Conservation (phyloP, 164 flowering plant species). For the Cinnamomum micranthum region DNA sequence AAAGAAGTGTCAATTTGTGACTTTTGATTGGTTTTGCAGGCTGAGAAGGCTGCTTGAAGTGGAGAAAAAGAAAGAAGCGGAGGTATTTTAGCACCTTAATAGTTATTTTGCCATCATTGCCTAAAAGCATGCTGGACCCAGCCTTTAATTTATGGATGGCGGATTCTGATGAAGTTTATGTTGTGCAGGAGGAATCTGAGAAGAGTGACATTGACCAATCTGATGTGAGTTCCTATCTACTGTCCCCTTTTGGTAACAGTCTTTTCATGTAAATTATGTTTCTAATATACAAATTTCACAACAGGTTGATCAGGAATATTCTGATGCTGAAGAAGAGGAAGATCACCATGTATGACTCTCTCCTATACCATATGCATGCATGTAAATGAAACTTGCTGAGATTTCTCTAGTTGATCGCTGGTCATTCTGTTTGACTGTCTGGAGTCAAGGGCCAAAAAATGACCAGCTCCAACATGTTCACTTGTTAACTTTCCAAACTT, state of each 20-base stretch:
- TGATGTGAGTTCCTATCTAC: conserved; percentile 11
- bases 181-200: conserved; percentile 14
- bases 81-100: conserved; percentile 20
- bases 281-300: background rate
- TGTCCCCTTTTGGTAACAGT: background rate
- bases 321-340: conserved; percentile 2
- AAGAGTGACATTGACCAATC: conserved; percentile 15
- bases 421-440: too few relatives aligned
- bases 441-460: too few relatives aligned
- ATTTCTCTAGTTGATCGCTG: background rate
- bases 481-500: too few relatives aligned
- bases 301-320: conserved; percentile 17
- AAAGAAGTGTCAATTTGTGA: background rate
- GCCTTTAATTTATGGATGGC: too few relatives aligned
- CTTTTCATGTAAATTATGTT: background rate
- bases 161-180: too few relatives aligned
- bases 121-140: background rate
- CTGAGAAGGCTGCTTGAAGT: conserved; percentile 61
- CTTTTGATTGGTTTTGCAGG: conserved; percentile 22
- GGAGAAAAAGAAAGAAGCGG: conserved; percentile 54
- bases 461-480: too few relatives aligned
- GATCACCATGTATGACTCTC: conserved; percentile 15
- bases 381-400: background rate
- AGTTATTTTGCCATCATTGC: background rate
- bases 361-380: background rate